Evolutionary conservation across 352 stramenopile genomes (phyloP), one percentile per base, ranked within the genome.

Genomic region (Phytophthora idaei): DNA sequence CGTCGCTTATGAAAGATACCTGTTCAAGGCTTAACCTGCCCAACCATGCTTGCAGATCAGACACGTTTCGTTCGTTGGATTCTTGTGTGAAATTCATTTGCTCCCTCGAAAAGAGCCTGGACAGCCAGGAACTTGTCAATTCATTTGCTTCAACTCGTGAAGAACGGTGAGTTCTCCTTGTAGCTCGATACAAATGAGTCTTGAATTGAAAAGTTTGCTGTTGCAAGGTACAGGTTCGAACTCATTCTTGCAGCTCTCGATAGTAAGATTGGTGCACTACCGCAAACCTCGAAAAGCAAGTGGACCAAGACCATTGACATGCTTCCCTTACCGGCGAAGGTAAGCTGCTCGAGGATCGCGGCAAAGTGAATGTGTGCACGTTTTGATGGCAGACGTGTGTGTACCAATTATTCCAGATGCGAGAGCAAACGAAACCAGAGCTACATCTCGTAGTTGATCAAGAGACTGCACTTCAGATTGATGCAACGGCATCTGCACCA

Each of bases 211-310:
- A 21, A 25, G 2, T 15, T 36, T 47, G 4, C 31, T 63, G 5
- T 25, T 61, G 51, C 2, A 51, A 14, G 2, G 14, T 34, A 37
- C 47, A 76, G 68, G n/a, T 25, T 76, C 25, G 68, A 76, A 46
- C 45, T 76, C 15, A 49, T 76, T 8, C 3, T 76, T 50, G 36
- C 52, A 45, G 57, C 53, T 25, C 45, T 76, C 12, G 68, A 76
- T 39, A 39, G 73, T 21, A 58, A 49, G n/a, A 29, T 63, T 32
- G 31, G 32, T 5, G 57, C 57, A 5, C 15, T 76, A 21, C 37
- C 57, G 4, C n/a, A 28, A 3, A 54, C n/a, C 7, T 47, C 25
- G 7, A 53, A 42, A 41, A 27, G 39, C 6, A 76, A 76, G 28
- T 76, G 68, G 68, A 3, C 31, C 4, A 76, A 76, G 34, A 48